phyloP scores from a whole-genome alignment of 305 asterid genomes.

The Rubia peregrina region DNA sequence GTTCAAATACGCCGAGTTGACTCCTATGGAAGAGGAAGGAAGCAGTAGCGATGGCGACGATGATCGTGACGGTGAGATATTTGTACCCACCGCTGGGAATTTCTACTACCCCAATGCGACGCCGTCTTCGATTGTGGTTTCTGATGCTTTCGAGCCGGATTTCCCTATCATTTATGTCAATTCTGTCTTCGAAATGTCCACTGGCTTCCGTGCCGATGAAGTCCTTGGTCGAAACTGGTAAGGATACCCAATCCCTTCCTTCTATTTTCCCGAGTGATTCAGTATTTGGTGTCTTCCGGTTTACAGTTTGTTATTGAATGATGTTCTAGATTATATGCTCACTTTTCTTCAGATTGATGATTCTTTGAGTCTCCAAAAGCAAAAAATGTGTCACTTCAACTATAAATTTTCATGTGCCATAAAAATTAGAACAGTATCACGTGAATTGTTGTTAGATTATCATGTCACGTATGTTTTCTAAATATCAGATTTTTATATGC shows the following conservation, averaged over 20 bases:
- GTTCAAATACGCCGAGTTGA: constrained; percentile 31
- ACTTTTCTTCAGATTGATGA: background rate
- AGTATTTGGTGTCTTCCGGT: background rate
- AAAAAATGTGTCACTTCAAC: background rate
- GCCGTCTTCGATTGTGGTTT: constrained; percentile 76
- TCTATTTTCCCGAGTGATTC: background rate
- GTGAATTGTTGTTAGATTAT: background rate
- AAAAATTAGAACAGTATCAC: too few species aligned
- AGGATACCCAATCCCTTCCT: background rate
- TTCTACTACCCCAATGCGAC: constrained; percentile 45
- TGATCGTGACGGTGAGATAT: constrained; percentile 17
- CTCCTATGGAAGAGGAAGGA: constrained; percentile 21
- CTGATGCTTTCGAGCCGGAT: constrained; percentile 79
- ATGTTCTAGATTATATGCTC: background rate
- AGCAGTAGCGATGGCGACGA: constrained; percentile 13
- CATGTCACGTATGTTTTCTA: background rate
- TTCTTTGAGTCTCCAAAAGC: background rate
- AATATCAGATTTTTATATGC: too few species aligned
- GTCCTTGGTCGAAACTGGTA: constrained; percentile 96
- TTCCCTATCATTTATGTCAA: constrained; percentile 82
- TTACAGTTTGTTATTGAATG: background rate
- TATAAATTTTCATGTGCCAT: background rate
- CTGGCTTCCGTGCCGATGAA: constrained; percentile 93
- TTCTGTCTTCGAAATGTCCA: constrained; percentile 61
- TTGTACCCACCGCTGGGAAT: constrained; percentile 25